A percentile compares a stretch with the other conserved stretches of the same genome.
Conservation (phyloP, 2,329 filamentous ascomycete species). For the Alternaria sp. region DNA sequence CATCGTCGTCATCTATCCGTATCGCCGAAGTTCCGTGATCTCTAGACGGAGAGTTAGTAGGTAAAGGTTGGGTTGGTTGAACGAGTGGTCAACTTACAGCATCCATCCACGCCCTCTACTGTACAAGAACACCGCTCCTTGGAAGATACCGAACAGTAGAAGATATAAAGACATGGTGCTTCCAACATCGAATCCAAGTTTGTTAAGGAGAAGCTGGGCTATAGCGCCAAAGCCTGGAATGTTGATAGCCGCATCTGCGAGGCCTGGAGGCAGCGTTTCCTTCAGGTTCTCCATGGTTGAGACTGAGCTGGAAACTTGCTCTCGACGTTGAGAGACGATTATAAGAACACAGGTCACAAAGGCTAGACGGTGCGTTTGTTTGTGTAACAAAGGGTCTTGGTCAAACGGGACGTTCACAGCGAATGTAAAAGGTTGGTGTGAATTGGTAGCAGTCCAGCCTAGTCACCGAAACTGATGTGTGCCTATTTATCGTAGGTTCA, state of each 20-base stretch:
- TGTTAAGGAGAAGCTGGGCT: slow-evolving; percentile 11
- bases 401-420: neutral
- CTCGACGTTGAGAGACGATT: neutral
- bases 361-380: neutral
- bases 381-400: neutral
- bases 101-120: slow-evolving; percentile 23
- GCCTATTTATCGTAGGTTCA: neutral
- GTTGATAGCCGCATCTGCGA: slow-evolving; percentile 11
- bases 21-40: slow-evolving; percentile 53
- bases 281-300: slow-evolving; percentile 8
- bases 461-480: neutral
- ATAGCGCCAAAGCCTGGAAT: slow-evolving; percentile 14
- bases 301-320: too few species aligned
- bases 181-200: slow-evolving; percentile 59
- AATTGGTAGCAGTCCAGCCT: neutral
- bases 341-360: too few species aligned
- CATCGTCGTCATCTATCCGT: slow-evolving; percentile 57
- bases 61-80: slow-evolving; percentile 16
- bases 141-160: slow-evolving; percentile 53
- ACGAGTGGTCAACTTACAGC: neutral
- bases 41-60: slow-evolving; percentile 31
- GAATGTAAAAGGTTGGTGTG: neutral
- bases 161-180: slow-evolving; percentile 55
- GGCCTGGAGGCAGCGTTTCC: slow-evolving; percentile 9
- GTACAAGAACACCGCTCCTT: slow-evolving; percentile 52